Percentiles rank a stretch among this genome's conserved stretches.
Conservation (phyloP, 805 yeast genomes). For the Wickerhamiella sergipiensis region DNA sequence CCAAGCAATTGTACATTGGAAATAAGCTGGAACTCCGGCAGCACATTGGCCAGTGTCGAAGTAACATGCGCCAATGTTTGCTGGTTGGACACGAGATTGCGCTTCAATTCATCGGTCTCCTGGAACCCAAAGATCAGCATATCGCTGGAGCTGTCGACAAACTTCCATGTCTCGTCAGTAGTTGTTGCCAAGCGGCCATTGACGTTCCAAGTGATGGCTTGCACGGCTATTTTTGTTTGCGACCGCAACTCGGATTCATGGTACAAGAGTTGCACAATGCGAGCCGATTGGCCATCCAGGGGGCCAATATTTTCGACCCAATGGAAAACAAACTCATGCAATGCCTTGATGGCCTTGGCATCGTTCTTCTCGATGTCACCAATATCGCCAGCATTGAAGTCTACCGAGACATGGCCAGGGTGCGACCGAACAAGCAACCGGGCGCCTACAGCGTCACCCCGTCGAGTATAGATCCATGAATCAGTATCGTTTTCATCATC, state of each 20-base stretch:
- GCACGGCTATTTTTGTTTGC: slow-evolving; percentile 15
- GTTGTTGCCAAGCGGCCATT: slow-evolving; percentile 24
- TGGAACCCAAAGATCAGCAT: slow-evolving; percentile 74
- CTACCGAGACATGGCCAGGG: slow-evolving; percentile 8
- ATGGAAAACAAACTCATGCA: slow-evolving; percentile 9
- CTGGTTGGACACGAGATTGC: slow-evolving; percentile 23
- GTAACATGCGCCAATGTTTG: slow-evolving; percentile 8
- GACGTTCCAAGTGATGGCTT: slow-evolving; percentile 29
- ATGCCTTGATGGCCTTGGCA: slow-evolving; percentile 1
- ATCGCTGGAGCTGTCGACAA: slow-evolving; percentile 34
- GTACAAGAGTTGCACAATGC: slow-evolving; percentile 10
- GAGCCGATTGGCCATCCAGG: slow-evolving; percentile 15
- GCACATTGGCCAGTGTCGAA: slow-evolving; percentile 14
- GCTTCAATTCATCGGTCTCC: slow-evolving; percentile 40
- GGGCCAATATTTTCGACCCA: slow-evolving; percentile 17
- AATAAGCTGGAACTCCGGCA: slow-evolving; percentile 25
- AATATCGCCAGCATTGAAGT: slow-evolving; percentile 12
- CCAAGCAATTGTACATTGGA: slow-evolving; percentile 40
- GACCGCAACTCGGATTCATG: not conserved
- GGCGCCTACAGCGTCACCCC: slow-evolving; percentile 17
- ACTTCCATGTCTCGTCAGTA: slow-evolving; percentile 1
- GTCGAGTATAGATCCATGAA: slow-evolving; percentile 16
- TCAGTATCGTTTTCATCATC: not conserved
- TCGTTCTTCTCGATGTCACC: slow-evolving; percentile 10
- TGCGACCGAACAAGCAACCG: slow-evolving; percentile 3